A percentile compares a stretch with the other conserved stretches of the same genome.
Conservation (phyloP, 1,284 basidiomycete genomes). For the Puccinia coronata region DNA sequence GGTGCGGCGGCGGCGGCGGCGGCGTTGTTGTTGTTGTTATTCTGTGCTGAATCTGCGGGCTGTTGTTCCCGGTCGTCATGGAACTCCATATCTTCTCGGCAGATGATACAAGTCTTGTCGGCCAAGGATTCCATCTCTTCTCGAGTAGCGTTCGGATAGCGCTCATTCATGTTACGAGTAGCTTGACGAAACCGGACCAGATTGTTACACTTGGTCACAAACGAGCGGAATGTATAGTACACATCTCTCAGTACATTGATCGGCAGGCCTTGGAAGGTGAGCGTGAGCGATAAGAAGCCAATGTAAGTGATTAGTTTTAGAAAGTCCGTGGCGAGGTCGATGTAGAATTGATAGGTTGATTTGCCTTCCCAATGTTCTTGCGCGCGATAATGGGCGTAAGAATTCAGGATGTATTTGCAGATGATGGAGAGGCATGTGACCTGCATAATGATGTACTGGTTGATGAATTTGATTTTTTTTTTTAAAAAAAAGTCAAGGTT, state of each 20-base stretch:
- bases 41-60: slow-evolving; percentile 51
- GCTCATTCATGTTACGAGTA: slow-evolving; percentile 92
- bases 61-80: slow-evolving; percentile 58
- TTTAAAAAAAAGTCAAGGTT: slow-evolving; percentile 38
- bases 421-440: slow-evolving; percentile 76
- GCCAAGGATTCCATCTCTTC: slow-evolving; percentile 77
- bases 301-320: slow-evolving; percentile 89
- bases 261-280: slow-evolving; percentile 91
- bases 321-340: slow-evolving; percentile 91
- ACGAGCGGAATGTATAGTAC: slow-evolving; percentile 88
- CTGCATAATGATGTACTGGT: slow-evolving; percentile 85
- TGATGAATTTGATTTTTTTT: background rate
- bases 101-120: slow-evolving; percentile 95
- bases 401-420: slow-evolving; percentile 80
- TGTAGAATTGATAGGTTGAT: slow-evolving; percentile 94
- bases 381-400: slow-evolving; percentile 77
- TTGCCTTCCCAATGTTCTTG: slow-evolving; percentile 83
- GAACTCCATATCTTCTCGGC: slow-evolving; percentile 88
- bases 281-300: slow-evolving; percentile 86
- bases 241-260: slow-evolving; percentile 96
- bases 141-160: slow-evolving; percentile 89
- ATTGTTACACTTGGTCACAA: slow-evolving; percentile 80
- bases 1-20: slow-evolving; percentile 13
- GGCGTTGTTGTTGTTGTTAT: slow-evolving; percentile 55
- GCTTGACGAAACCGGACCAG: slow-evolving; percentile 87